Percentiles rank a stretch among this genome's conserved stretches.
These are phyloP conservation scores for Alternaria brassicae DNA, from an alignment of 2,329 filamentous ascomycete species.

Conservation along the genomic window DNA sequence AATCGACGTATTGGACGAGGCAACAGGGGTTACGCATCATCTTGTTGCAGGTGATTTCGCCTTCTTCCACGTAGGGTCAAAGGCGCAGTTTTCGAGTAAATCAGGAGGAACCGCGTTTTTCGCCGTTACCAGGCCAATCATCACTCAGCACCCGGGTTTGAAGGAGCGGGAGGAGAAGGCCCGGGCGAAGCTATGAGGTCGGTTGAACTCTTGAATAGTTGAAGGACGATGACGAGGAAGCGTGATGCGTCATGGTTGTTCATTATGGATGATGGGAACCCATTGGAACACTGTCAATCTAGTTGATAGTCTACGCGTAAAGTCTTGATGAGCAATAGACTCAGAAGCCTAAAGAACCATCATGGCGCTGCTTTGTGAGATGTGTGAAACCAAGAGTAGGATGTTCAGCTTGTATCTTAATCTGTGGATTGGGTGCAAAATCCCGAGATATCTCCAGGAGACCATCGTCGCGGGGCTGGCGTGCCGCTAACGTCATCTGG, in stretches of 20 bases:
- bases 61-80: constrained; percentile 35
- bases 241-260: not conserved
- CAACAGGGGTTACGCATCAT: constrained; percentile 34
- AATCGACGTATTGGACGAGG: constrained; percentile 36
- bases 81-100: constrained; percentile 34
- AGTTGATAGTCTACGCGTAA: not conserved
- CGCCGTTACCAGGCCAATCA: constrained; percentile 32
- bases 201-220: not conserved
- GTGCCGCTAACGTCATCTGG: constrained; percentile 11
- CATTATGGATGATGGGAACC: not conserved
- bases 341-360: not conserved
- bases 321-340: not conserved
- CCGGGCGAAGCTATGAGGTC: constrained; percentile 16
- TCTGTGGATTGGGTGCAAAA: not conserved
- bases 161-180: constrained; percentile 30
- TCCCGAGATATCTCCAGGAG: not conserved
- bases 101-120: constrained; percentile 33
- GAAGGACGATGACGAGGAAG: not conserved
- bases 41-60: constrained; percentile 36
- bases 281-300: not conserved
- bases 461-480: not conserved
- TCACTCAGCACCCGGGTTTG: constrained; percentile 26
- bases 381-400: not conserved
- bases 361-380: not conserved
- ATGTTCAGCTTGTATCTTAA: not conserved